These are phyloP conservation scores for Cnidoscolus chayamansa DNA, from an alignment of 441 rosid genomes.

Conservation along the genomic window DNA sequence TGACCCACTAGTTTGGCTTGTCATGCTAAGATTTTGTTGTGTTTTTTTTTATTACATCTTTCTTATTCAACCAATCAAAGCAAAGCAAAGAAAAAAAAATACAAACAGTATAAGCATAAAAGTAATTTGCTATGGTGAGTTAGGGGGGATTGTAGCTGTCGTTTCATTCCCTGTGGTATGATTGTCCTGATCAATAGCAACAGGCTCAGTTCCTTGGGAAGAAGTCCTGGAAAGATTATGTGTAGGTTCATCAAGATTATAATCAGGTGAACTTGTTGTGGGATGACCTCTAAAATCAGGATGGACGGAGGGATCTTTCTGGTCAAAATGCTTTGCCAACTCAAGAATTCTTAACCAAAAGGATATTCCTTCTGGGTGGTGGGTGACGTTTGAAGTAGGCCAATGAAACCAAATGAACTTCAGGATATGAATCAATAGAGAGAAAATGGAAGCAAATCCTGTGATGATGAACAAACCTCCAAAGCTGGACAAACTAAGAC, in stretches of 20 bases:
- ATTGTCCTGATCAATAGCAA: not conserved
- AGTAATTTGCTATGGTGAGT: not conserved
- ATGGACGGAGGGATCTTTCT: not conserved
- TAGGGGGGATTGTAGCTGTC: not conserved
- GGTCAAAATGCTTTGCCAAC: constrained; percentile 1
- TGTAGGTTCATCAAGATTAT: not conserved
- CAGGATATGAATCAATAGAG: constrained; percentile 10
- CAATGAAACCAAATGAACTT: not conserved
- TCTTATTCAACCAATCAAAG: no score
- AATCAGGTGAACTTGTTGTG: not conserved
- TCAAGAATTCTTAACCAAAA: constrained; percentile 6
- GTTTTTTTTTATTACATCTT: no score
- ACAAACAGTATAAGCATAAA: no score
- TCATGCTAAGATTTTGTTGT: no score
- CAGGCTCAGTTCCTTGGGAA: not conserved
- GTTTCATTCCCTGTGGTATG: not conserved
- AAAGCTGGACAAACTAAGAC: constrained; percentile 39
- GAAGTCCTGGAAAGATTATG: not conserved
- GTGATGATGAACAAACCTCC: constrained; percentile 47
- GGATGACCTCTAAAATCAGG: not conserved
- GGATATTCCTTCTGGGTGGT: not conserved
- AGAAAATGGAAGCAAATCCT: constrained; percentile 31
- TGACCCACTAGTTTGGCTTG: no score
- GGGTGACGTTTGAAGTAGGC: not conserved
- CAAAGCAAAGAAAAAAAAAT: no score